Conservation (phyloP, 1,139 yeast genomes). For the Candida sojae region DNA sequence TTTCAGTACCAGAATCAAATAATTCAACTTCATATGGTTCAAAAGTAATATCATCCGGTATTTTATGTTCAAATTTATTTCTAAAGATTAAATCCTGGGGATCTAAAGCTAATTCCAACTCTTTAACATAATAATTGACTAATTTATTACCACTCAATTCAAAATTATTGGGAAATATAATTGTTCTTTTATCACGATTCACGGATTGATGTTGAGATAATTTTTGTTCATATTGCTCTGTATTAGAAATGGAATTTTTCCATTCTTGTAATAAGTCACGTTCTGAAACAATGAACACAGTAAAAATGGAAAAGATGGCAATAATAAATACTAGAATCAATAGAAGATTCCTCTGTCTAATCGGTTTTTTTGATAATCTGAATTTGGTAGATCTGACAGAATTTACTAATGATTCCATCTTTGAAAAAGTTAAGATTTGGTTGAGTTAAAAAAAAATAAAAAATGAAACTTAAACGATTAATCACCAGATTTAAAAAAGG, state of each 20-base stretch:
- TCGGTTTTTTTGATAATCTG: background rate
- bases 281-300: background rate
- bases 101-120: constrained; percentile 1
- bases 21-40: background rate
- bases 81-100: constrained; percentile 3
- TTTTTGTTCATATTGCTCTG: background rate
- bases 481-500: too few species aligned
- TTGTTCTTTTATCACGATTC: background rate
- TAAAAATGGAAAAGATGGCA: background rate
- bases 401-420: background rate
- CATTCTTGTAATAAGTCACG: background rate
- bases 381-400: background rate
- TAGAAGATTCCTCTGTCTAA: background rate
- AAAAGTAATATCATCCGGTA: background rate
- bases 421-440: too few species aligned
- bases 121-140: background rate
- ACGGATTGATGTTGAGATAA: background rate
- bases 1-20: background rate
- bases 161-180: constrained; percentile 2
- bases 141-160: background rate
- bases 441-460: background rate
- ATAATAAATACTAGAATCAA: background rate
- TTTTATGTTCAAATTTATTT: background rate
- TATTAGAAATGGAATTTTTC: background rate
- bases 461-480: background rate